These are phyloP conservation scores for Platanthera zijinensis DNA, from an alignment of 106 monocot genomes.

Conservation along the genomic window DNA sequence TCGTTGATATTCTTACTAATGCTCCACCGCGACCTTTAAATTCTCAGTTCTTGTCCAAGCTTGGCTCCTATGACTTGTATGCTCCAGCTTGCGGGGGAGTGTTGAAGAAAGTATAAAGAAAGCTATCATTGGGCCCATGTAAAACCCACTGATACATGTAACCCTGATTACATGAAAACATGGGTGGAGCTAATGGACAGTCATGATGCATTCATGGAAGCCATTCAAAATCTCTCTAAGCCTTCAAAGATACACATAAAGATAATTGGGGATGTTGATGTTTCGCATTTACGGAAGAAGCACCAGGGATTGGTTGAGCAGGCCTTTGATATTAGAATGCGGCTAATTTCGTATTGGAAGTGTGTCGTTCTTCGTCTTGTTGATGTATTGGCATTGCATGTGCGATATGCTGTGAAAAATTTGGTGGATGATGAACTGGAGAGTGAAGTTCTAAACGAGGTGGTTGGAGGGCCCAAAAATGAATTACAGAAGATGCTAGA, in stretches of 20 bases:
- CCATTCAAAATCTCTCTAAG: not conserved
- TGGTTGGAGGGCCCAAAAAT: not conserved
- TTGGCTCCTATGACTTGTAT: too few relatives aligned
- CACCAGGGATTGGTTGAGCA: not conserved
- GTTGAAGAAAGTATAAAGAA: too few relatives aligned
- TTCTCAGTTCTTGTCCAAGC: too few relatives aligned
- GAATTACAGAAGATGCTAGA: constrained; percentile 44
- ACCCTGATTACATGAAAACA: constrained; percentile 39
- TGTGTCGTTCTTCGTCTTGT: constrained; percentile 27
- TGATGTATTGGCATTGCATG: constrained; percentile 26
- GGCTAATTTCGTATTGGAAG: constrained; percentile 33
- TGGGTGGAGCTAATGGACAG: constrained; percentile 21
- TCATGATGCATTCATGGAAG: constrained; percentile 11
- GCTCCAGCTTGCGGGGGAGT: too few relatives aligned
- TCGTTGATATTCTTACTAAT: too few relatives aligned
- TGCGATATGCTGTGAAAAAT: constrained; percentile 17
- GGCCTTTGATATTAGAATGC: constrained; percentile 33
- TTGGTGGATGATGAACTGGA: constrained; percentile 43
- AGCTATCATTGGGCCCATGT: too few relatives aligned
- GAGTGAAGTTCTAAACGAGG: constrained; percentile 17
- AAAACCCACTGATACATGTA: too few relatives aligned
- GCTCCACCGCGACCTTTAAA: too few relatives aligned
- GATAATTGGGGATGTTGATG: too few relatives aligned
- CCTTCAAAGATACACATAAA: not conserved
- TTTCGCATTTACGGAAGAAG: too few relatives aligned